These are phyloP conservation scores for Tuber borchii DNA, from an alignment of 495 filamentous ascomycete species.

Conservation along the genomic window DNA sequence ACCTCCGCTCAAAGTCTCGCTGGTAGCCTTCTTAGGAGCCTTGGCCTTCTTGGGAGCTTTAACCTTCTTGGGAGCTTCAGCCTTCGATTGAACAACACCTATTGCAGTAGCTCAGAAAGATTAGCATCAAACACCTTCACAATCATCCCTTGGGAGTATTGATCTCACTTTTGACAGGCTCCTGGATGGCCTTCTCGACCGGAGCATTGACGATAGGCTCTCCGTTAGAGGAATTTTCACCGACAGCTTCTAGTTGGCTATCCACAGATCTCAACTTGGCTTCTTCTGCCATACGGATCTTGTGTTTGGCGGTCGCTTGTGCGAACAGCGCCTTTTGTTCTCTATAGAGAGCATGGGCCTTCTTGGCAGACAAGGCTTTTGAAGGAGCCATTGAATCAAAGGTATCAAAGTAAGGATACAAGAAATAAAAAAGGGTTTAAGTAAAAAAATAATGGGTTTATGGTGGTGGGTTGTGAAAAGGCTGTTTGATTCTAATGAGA, in stretches of 20 bases:
- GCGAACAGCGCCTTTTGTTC: neutral
- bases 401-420: neutral
- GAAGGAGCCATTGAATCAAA: neutral
- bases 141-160: neutral
- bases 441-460: neutral
- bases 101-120: neutral
- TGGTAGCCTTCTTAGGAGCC: neutral
- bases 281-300: neutral
- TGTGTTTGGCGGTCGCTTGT: neutral
- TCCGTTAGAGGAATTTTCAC: neutral
- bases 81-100: neutral
- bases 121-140: neutral
- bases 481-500: neutral
- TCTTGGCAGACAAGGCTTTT: neutral
- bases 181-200: neutral
- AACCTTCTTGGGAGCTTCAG: neutral
- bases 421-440: neutral
- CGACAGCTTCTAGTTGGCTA: neutral
- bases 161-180: neutral
- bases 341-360: neutral
- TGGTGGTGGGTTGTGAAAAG: neutral
- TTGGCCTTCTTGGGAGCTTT: neutral
- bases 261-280: neutral
- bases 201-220: neutral
- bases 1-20: neutral